These are phyloP conservation scores for Melampsora americana DNA, from an alignment of 1,284 basidiomycete genomes.

Conservation along the genomic window DNA sequence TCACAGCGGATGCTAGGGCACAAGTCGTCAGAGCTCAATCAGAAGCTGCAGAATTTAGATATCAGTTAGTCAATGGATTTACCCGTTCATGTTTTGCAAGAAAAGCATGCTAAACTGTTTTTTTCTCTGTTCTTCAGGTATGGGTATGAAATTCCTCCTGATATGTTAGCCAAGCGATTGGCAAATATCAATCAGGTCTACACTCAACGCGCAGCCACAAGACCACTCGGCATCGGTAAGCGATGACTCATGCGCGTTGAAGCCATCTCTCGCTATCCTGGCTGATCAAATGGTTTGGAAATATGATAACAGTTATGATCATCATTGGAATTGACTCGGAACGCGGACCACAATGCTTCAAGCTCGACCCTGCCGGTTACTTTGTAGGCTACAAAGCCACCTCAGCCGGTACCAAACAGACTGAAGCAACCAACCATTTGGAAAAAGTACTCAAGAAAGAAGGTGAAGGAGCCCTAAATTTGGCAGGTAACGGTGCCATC, in stretches of 20 bases:
- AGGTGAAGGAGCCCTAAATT: conserved; percentile 43
- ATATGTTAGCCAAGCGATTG: conserved; percentile 84
- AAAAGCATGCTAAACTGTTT: background rate
- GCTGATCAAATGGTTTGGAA: background rate
- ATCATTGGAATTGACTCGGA: conserved; percentile 89
- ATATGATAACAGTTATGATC: conserved; percentile 72
- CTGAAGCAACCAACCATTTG: conserved; percentile 91
- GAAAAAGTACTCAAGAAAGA: conserved; percentile 99
- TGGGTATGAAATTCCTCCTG: conserved; percentile 96
- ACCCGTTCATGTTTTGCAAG: background rate
- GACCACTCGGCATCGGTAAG: conserved; percentile 89
- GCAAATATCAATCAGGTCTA: conserved; percentile 99
- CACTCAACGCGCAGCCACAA: conserved; percentile 95
- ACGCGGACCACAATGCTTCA: conserved; percentile 83
- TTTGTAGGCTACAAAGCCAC: conserved; percentile 98
- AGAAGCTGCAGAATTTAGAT: conserved; percentile 91
- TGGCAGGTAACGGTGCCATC: conserved; percentile 50
- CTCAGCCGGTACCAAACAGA: conserved; percentile 93
- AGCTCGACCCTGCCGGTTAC: conserved; percentile 97
- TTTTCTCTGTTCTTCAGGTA: conserved; percentile 51
- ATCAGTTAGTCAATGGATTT: conserved; percentile 63
- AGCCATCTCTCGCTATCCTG: background rate
- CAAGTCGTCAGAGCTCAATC: conserved; percentile 83
- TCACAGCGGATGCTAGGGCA: conserved; percentile 79
- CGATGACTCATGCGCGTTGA: conserved; percentile 44